Evolutionary conservation across 1,139 yeast genomes (phyloP).

Genomic region (Geotrichum carabidarum): DNA sequence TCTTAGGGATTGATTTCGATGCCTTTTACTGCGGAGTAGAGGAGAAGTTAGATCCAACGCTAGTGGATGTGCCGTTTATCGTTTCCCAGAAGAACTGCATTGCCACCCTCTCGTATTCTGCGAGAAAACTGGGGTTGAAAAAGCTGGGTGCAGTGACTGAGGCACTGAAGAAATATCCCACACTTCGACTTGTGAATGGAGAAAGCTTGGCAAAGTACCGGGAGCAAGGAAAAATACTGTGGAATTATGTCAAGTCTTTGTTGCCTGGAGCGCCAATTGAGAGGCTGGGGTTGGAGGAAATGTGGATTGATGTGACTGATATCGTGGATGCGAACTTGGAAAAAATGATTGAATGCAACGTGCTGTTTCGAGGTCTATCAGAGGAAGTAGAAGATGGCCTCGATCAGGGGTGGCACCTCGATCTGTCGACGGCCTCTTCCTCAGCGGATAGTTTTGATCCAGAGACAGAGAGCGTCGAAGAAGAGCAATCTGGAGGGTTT

Average conservation of each 20-base stretch:
- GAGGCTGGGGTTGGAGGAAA: slow-evolving; percentile 39
- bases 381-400: slow-evolving; percentile 18
- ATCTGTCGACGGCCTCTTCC: slow-evolving; percentile 5
- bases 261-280: slow-evolving; percentile 32
- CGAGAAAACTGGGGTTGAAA: slow-evolving; percentile 35
- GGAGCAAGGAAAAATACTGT: slow-evolving; percentile 34
- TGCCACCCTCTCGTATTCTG: slow-evolving; percentile 38
- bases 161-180: slow-evolving; percentile 30
- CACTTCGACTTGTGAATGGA: slow-evolving; percentile 35
- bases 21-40: slow-evolving; percentile 41
- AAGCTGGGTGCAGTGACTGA: slow-evolving; percentile 31
- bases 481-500: slow-evolving; percentile 13
- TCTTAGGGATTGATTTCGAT: slow-evolving; percentile 35
- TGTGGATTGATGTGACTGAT: slow-evolving; percentile 35
- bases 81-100: slow-evolving; percentile 37
- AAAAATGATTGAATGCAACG: slow-evolving; percentile 20
- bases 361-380: slow-evolving; percentile 15
- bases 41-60: slow-evolving; percentile 31
- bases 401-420: slow-evolving; percentile 12
- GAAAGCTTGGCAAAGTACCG: slow-evolving; percentile 36
- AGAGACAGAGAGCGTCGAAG: slow-evolving; percentile 19
- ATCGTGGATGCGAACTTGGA: slow-evolving; percentile 25
- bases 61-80: slow-evolving; percentile 34
- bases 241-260: slow-evolving; percentile 28
- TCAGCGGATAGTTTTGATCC: slow-evolving; percentile 26